Evolutionary conservation across 805 yeast species (phyloP), one percentile per base, ranked within the genome.

Genomic region (Wickerhamiella vanderwaltii): DNA sequence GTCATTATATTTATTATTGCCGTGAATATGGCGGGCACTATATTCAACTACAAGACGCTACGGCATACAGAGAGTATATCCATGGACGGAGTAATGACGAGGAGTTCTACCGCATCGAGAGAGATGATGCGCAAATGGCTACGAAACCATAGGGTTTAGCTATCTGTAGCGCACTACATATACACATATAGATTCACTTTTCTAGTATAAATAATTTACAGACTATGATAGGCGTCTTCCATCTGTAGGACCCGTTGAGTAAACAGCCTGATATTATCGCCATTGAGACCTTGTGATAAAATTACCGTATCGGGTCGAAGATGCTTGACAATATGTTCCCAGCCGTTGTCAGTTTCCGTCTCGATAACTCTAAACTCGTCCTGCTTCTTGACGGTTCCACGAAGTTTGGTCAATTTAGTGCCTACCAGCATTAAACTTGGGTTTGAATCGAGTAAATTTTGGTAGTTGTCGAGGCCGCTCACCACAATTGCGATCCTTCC

Each of bases 291-390:
- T 1, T 42, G 44, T 9, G 54, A 51, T 9, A 53, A 38, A 5
- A 52, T 45, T 29, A 51, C 53, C 31, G 44, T 36, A 15, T 65
- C 62, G 25, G 70, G 63, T 17, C 59, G 55, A 19, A 75, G 40
- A 44, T 73, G 78, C 46, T 72, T 73, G 17, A 73, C 61, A n/a
- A 75, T 63, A 28, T 76, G 73, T 60, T 72, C 68, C 9, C 73
- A 54, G 2, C 80, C 77, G 9, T 56, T 59, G 41, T 60, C 60
- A 0, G 71, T 65, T n/a, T 64, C 68, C 37, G 76, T 69, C 35
- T 59, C 60, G 2, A 74, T 66, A 9, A 70, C 49, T 39, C 67
- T 63, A 45, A 54, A 56, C 16, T 46, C 39, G 18, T 53, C 38
- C 1, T 43, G 45, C 30, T 13, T 26, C 9, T 33, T 13, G 9